A percentile compares a stretch with the other conserved stretches of the same genome.
Conservation (phyloP, 2,329 filamentous ascomycete genomes). For the Rhinocladiella similis region DNA sequence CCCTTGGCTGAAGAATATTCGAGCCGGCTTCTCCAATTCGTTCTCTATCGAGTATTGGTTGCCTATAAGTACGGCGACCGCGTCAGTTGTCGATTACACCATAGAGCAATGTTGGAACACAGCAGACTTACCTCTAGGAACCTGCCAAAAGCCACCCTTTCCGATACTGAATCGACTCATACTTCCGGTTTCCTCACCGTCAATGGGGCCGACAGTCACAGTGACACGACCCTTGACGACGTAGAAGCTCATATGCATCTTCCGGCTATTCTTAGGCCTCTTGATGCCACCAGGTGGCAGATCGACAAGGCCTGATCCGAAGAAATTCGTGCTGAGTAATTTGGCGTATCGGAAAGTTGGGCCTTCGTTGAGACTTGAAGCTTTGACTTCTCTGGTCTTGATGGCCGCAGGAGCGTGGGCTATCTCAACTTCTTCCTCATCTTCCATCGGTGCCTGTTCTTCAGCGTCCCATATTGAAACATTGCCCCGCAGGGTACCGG, state of each 20-base stretch:
- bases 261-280: slow-evolving; percentile 84
- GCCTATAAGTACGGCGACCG: slow-evolving; percentile 52
- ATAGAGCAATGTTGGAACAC: slow-evolving; percentile 6
- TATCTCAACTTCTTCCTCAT: slow-evolving; percentile 52
- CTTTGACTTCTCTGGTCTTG: slow-evolving; percentile 57
- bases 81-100: slow-evolving; percentile 3
- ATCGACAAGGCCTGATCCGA: slow-evolving; percentile 88
- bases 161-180: slow-evolving; percentile 73
- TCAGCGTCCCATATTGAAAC: slow-evolving; percentile 46
- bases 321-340: slow-evolving; percentile 78
- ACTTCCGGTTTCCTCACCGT: slow-evolving; percentile 36
- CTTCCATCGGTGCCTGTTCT: slow-evolving; percentile 37
- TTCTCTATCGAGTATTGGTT: slow-evolving; percentile 94
- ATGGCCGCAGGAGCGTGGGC: slow-evolving; percentile 61
- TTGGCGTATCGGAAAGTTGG: slow-evolving; percentile 82
- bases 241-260: slow-evolving; percentile 97
- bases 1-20: slow-evolving; percentile 90
- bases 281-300: slow-evolving; percentile 81
- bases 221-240: slow-evolving; percentile 79
- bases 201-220: slow-evolving; percentile 69
- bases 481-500: slow-evolving; percentile 44
- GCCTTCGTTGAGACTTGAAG: slow-evolving; percentile 44
- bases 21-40: slow-evolving; percentile 62
- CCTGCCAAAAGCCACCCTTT: slow-evolving; percentile 88
- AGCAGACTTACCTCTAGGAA: slow-evolving; percentile 76